phyloP scores from a whole-genome alignment of 306 rosid species.

The Quercus agrifolia region DNA sequence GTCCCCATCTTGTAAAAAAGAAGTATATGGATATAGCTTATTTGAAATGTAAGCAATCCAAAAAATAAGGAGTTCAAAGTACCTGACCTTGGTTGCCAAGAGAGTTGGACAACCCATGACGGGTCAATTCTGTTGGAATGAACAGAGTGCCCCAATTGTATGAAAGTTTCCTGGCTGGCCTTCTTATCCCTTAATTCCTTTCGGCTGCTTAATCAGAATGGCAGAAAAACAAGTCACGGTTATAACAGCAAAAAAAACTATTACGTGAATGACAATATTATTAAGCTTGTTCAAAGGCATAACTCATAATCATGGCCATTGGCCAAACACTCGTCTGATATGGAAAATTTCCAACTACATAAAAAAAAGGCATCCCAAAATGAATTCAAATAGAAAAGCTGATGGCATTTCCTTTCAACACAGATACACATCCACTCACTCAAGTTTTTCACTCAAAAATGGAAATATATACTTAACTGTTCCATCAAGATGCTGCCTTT shows the following conservation, averaged over 20 bases:
- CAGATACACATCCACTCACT: not conserved
- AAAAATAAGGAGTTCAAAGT: conserved; percentile 34
- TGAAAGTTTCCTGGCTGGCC: conserved; percentile 12
- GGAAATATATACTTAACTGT: not conserved
- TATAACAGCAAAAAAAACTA: not conserved
- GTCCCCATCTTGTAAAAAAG: not conserved
- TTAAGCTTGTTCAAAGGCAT: not conserved
- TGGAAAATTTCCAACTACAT: not conserved
- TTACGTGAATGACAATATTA: not conserved
- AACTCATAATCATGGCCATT: not conserved
- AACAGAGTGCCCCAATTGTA: conserved; percentile 26
- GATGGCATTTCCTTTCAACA: not conserved
- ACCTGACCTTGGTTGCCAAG: conserved; percentile 99
- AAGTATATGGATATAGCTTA: not conserved
- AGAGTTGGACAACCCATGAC: conserved; percentile 69
- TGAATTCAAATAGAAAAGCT: not conserved
- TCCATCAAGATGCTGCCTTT: not conserved
- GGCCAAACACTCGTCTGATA: not conserved
- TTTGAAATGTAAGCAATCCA: not conserved
- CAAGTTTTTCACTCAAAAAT: not conserved
- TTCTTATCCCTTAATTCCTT: conserved; percentile 55
- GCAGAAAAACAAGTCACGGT: not conserved
- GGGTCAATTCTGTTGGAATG: conserved; percentile 56
- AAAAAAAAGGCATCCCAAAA: not conserved
- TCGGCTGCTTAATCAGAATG: conserved; percentile 40